A percentile compares a stretch with the other conserved stretches of the same genome.
Evolutionary conservation across 1,284 basidiomycete genomes (phyloP).

Genomic region (Tilletia setariae): DNA sequence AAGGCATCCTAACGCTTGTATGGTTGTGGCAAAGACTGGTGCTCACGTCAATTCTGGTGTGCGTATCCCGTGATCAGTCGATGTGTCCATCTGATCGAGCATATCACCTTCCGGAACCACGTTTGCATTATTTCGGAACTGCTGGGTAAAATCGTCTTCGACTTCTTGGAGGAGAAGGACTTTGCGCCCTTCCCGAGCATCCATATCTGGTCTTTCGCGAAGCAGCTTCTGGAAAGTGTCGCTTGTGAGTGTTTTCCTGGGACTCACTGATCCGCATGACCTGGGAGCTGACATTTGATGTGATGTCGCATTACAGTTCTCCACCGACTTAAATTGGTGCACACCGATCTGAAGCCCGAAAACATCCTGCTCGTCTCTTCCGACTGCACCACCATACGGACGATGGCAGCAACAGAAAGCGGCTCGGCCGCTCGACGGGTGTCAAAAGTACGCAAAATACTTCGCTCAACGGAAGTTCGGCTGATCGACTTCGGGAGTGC

Average conservation of each 20-base stretch:
- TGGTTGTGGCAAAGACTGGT: too few relatives aligned
- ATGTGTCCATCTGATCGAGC: slow-evolving; percentile 92
- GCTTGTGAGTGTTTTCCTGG: slow-evolving; percentile 59
- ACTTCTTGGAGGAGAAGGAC: slow-evolving; percentile 96
- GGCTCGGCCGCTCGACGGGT: slow-evolving; percentile 41
- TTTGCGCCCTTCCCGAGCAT: slow-evolving; percentile 92
- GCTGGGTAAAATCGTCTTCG: slow-evolving; percentile 95
- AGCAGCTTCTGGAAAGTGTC: slow-evolving; percentile 85
- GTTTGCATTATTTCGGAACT: slow-evolving; percentile 97
- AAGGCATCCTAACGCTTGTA: too few relatives aligned
- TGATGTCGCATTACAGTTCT: slow-evolving; percentile 59
- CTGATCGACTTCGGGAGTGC: slow-evolving; percentile 98
- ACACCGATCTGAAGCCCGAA: slow-evolving; percentile 92
- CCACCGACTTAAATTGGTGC: slow-evolving; percentile 84
- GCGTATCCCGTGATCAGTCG: too few relatives aligned
- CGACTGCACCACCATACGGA: slow-evolving; percentile 60
- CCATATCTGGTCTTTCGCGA: slow-evolving; percentile 94
- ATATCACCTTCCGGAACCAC: slow-evolving; percentile 96
- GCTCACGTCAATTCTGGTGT: too few relatives aligned
- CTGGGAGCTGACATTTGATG: too few relatives aligned
- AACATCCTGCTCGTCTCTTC: slow-evolving; percentile 84
- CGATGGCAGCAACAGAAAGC: slow-evolving; percentile 30
- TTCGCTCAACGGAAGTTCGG: slow-evolving; percentile 85
- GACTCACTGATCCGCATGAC: not conserved
- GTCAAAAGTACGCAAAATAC: slow-evolving; percentile 66